Evolutionary conservation across 805 yeast species (phyloP).

Genomic region (Wickerhamia fluorescens): DNA sequence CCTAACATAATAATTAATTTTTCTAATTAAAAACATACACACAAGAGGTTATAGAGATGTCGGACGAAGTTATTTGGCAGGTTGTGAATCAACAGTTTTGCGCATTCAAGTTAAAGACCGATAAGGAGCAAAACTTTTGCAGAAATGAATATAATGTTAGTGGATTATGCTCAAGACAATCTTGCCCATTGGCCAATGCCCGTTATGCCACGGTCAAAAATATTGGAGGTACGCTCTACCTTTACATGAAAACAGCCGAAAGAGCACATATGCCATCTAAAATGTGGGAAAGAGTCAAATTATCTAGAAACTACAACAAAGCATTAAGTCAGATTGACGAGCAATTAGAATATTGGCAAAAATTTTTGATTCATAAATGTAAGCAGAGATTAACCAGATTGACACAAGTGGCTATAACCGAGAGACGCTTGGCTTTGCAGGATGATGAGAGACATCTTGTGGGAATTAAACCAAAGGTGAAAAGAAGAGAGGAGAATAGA

Average conservation of each 20-base stretch:
- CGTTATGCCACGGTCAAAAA: slow-evolving; percentile 83
- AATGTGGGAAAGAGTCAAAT: slow-evolving; percentile 90
- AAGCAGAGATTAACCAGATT: slow-evolving; percentile 92
- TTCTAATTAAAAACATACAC: not conserved
- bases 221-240: slow-evolving; percentile 69
- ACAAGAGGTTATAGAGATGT: slow-evolving; percentile 25
- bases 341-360: slow-evolving; percentile 87
- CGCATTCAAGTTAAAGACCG: slow-evolving; percentile 86
- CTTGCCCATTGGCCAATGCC: slow-evolving; percentile 95
- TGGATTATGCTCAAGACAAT: slow-evolving; percentile 87
- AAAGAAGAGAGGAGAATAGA: slow-evolving; percentile 87
- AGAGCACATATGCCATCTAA: slow-evolving; percentile 93
- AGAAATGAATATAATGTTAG: slow-evolving; percentile 93
- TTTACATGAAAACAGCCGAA: slow-evolving; percentile 96
- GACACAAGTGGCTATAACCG: slow-evolving; percentile 93
- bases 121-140: slow-evolving; percentile 87
- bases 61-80: slow-evolving; percentile 93
- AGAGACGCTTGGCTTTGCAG: slow-evolving; percentile 83
- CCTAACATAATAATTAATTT: not conserved
- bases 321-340: slow-evolving; percentile 87
- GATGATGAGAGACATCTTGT: slow-evolving; percentile 92
- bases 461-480: slow-evolving; percentile 88
- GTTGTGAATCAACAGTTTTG: slow-evolving; percentile 93
- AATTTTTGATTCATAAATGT: slow-evolving; percentile 84
- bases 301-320: slow-evolving; percentile 80